Evolutionary conservation across 2,329 filamentous ascomycete genomes (phyloP).

Genomic region (Cytospora mali): DNA sequence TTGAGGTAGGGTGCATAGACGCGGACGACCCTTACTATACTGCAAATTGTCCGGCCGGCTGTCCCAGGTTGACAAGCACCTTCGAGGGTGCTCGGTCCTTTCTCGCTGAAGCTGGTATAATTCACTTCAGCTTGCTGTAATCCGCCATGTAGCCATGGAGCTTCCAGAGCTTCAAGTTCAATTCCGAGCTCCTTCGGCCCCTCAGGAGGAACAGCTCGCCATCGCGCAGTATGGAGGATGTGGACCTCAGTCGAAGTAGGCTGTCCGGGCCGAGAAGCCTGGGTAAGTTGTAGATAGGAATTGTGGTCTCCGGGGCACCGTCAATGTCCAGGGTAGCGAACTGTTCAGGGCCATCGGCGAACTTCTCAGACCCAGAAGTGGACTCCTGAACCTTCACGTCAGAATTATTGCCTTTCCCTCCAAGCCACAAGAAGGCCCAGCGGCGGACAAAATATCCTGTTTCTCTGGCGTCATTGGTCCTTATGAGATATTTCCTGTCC

Average conservation of each 20-base stretch:
- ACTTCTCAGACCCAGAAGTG: neutral
- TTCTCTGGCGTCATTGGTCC: constrained; percentile 48
- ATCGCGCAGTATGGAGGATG: constrained; percentile 40
- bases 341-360: constrained; percentile 34
- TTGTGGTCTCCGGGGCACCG: constrained; percentile 37
- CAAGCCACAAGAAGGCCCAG: constrained; percentile 52
- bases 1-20: neutral
- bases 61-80: no score
- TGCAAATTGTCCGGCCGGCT: neutral
- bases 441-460: constrained; percentile 43
- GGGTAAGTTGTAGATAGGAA: constrained; percentile 57
- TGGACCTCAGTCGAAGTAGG: constrained; percentile 42
- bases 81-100: no score
- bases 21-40: neutral
- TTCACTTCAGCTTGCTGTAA: constrained; percentile 4
- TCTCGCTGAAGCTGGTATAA: neutral
- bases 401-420: constrained; percentile 5
- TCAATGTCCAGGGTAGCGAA: constrained; percentile 51
- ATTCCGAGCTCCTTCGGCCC: constrained; percentile 43
- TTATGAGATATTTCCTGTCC: constrained; percentile 44
- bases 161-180: constrained; percentile 59
- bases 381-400: neutral
- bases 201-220: constrained; percentile 48
- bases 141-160: constrained; percentile 56
- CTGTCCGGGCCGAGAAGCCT: constrained; percentile 54